Conservation (phyloP, 805 yeast species). For the Priceomyces melissophilus region DNA sequence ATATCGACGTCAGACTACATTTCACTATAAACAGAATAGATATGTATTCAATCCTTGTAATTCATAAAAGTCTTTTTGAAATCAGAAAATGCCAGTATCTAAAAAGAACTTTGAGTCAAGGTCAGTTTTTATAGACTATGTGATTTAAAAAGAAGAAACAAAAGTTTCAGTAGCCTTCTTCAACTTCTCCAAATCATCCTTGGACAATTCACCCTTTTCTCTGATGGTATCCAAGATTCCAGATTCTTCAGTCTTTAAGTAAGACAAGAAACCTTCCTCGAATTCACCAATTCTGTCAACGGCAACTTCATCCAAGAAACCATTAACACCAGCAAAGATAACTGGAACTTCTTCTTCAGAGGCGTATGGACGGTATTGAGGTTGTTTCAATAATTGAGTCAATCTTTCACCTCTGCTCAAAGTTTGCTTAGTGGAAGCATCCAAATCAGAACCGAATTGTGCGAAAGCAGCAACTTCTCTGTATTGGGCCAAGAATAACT, state of each 20-base stretch:
- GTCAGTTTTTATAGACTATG: conserved; percentile 2
- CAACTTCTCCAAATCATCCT: conserved; percentile 82
- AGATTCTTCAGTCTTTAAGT: conserved; percentile 86
- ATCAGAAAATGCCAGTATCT: conserved; percentile 6
- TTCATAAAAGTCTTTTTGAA: conserved; percentile 5
- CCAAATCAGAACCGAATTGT: conserved; percentile 99
- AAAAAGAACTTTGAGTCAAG: conserved; percentile 4
- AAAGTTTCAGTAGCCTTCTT: conserved; percentile 90
- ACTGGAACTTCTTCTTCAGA: conserved; percentile 99
- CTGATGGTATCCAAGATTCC: conserved; percentile 81
- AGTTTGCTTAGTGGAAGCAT: conserved; percentile 99
- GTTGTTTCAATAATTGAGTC: conserved; percentile 97
- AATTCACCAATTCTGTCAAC: conserved; percentile 84
- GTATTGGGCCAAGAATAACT: conserved; percentile 99
- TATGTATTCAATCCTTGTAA: conserved; percentile 5
- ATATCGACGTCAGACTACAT: too few relatives aligned
- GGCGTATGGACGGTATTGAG: conserved; percentile 93
- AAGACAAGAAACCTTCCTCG: conserved; percentile 88
- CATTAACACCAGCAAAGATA: conserved; percentile 99
- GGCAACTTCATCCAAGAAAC: conserved; percentile 88
- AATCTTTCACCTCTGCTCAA: conserved; percentile 99
- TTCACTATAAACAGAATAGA: conserved; percentile 3
- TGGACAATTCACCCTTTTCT: conserved; percentile 85
- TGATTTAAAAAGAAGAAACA: conserved; percentile 72
- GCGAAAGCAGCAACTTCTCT: conserved; percentile 99